Base-by-base conservation (phyloP, 306 rosid genomes). In the Cicer arietinum region DNA sequence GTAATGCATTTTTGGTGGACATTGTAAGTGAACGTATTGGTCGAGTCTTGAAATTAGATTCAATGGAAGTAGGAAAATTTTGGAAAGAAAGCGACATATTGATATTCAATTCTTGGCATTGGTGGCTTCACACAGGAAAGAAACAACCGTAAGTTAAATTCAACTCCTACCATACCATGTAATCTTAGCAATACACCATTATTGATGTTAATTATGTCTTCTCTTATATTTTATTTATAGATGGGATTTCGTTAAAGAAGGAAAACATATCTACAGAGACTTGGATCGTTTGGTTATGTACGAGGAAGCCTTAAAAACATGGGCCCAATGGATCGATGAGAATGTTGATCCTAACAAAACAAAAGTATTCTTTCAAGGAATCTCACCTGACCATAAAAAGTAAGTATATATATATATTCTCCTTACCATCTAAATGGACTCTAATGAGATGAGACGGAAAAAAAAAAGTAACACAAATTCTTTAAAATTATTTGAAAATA, bases 351-450 rank as follows among this genome's bases (percentile, higher is more conserved):
- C 90, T 7, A 37, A 58, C 7, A 84, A 80, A 76, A 85, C 96
- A 11, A 84, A 11, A 54, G 86, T 93, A 58, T 84, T 93, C 78
- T 93, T 88, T 40, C 98, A 93, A 77, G 97, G 93, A 17, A 82
- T 93, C 16, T 93, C 97, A 17, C 98, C 96, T 0, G 95, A 90
- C 74, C 98, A 93, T 69, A 13, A 47, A 3, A 74, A 79, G 98
- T 89, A 82, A 59, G 83, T 42, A 1, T 25, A 25, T 25, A 25
- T 25, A 3, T 42, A 6, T 69, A 46, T 2, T 10, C 7, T 4
- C 22, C 22, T 18, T 54, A 7, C 7, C 40, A 51, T 6, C 18
- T 39, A 37, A 25, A 25, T 25, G 3, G 35, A 25, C 30, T 25
- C 30, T 25, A 22, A 22, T 25, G 30, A 25, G 30, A 2, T 25